Base-by-base conservation (phyloP, 31 red algal species). In the Bonnemaisonia californica region DNA sequence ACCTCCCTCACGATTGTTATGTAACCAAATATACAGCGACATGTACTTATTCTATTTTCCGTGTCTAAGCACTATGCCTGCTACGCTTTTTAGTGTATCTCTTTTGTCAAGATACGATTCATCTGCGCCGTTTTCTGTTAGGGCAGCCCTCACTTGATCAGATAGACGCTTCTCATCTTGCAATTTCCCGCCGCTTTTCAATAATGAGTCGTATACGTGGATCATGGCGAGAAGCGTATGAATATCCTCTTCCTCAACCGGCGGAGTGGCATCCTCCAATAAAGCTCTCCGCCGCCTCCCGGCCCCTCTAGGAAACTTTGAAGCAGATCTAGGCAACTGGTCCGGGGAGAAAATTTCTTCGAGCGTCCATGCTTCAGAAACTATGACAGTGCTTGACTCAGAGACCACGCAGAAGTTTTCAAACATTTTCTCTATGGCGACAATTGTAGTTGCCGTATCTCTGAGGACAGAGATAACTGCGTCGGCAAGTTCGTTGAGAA, bases 31-130 rank as follows among this genome's bases (percentile, higher is more conserved):
- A 64, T 21, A 42, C 18, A 41, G 7, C 16, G 2, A 35, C 1
- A 57, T 2, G n/a, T 8, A 48, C 74, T 87, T 70, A 87, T 55
- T 78, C 71, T 78, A 87, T 23, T 64, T 78, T 67, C 72, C 72
- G 45, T 87, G 83, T 58, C 66, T 61, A 30, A 87, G 51, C 0
- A 87, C 83, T 26, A 62, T 54, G 42, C 78, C 63, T 29, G 58
- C 51, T 30, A 87, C 47, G 11, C 33, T 67, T 36, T 77, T 48
- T 23, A 87, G 51, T 35, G 83, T 73, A 47, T 87, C 71, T 59
- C 83, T 45, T 30, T 87, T 87, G 72, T 87, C 83, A 35, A 87
- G 72, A 51, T 87, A 87, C 51, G 83, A 87, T 62, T 87, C 83
- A 40, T 66, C 58, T 32, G 67, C 31, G 36, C 57, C 73, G 40